Percentiles rank a stretch among this genome's conserved stretches.
phyloP scores from a whole-genome alignment of 23 red algal species.

The Gracilaria gracilis region DNA sequence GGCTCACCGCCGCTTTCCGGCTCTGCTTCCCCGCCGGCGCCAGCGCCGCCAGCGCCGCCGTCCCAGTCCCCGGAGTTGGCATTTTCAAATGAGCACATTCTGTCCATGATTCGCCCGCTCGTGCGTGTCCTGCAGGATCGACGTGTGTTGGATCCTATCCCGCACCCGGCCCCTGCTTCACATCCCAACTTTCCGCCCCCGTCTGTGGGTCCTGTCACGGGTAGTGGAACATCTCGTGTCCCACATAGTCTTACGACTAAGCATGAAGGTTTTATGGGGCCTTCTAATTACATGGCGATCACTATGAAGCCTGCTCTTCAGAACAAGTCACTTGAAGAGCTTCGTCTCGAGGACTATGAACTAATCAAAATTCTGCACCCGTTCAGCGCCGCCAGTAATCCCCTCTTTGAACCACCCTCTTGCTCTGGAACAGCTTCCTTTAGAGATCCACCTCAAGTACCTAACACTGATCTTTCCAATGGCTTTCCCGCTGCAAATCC shows the following conservation, averaged over 20 bases:
- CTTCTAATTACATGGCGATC: not conserved
- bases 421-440: no score
- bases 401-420: no score
- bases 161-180: not conserved
- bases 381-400: not conserved
- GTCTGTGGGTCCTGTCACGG: not conserved
- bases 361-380: not conserved
- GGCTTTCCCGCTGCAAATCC: no score
- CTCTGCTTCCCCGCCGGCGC: no score
- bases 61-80: no score
- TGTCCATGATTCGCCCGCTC: no score
- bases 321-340: not conserved
- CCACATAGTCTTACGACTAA: not conserved
- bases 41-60: no score
- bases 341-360: not conserved
- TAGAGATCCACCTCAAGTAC: no score
- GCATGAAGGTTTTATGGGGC: not conserved
- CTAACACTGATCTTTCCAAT: no score
- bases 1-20: no score
- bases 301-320: not conserved
- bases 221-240: not conserved
- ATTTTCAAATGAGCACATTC: no score
- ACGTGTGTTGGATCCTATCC: not conserved
- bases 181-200: not conserved
- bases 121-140: no score